phyloP scores from a whole-genome alignment of 2,329 filamentous ascomycete genomes.

The Claviceps spartinae region DNA sequence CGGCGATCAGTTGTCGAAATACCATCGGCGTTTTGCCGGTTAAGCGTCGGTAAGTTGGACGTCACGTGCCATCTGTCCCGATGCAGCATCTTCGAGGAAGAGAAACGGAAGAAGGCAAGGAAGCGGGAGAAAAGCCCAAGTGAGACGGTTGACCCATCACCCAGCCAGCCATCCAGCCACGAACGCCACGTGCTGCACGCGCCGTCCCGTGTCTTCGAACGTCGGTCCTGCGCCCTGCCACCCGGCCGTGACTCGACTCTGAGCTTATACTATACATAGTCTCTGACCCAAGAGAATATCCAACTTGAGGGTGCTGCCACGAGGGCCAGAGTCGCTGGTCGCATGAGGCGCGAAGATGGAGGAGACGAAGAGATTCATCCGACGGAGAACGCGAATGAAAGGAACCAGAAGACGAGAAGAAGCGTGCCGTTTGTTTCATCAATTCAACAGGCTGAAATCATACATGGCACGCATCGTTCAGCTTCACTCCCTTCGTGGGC shows the following conservation, averaged over 20 bases:
- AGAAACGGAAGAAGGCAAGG: neutral
- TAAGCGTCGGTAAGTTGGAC: neutral
- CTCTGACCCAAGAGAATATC: neutral
- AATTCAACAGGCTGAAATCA: neutral
- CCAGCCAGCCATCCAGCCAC: neutral
- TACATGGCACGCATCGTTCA: neutral
- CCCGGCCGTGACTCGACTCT: neutral
- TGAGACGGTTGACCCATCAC: neutral
- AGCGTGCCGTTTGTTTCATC: neutral
- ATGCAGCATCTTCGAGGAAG: neutral
- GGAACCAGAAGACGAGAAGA: neutral
- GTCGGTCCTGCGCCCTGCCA: neutral
- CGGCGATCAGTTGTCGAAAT: neutral
- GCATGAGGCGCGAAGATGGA: neutral
- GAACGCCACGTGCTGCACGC: neutral
- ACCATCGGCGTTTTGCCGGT: neutral
- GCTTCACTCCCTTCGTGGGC: neutral
- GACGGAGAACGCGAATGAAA: neutral
- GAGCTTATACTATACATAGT: no score
- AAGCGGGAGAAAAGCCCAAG: neutral
- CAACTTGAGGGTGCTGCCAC: neutral
- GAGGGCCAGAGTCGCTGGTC: neutral
- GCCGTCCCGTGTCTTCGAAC: slow-evolving; percentile 2
- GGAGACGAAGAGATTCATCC: no score
- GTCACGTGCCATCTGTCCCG: neutral